Conservation (phyloP, 352 stramenopile genomes). For the Pythium sp. region DNA sequence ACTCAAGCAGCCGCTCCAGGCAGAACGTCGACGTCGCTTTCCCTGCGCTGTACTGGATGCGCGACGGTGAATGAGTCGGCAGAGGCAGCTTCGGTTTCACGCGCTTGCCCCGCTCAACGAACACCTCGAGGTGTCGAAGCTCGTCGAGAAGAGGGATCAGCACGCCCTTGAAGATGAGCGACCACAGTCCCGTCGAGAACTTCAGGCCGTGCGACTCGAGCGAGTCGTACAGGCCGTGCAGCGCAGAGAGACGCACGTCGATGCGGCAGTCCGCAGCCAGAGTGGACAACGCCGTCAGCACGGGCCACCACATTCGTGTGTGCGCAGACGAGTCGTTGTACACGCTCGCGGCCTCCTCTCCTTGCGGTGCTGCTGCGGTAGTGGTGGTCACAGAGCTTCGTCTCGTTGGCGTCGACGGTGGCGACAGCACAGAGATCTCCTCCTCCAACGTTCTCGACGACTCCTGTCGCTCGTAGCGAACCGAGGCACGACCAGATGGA, state of each 20-base stretch:
- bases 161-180: slow-evolving; percentile 83
- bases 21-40: slow-evolving; percentile 69
- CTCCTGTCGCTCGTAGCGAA: slow-evolving; percentile 70
- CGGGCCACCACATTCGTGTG: slow-evolving; percentile 91
- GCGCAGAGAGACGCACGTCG: slow-evolving; percentile 77
- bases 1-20: slow-evolving; percentile 57
- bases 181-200: slow-evolving; percentile 79
- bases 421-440: slow-evolving; percentile 50
- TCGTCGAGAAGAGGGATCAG: slow-evolving; percentile 83
- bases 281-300: slow-evolving; percentile 95
- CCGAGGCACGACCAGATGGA: slow-evolving; percentile 22
- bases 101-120: slow-evolving; percentile 44
- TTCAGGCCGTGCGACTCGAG: slow-evolving; percentile 65
- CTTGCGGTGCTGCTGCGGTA: neutral
- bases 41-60: slow-evolving; percentile 34
- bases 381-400: slow-evolving; percentile 31
- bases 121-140: slow-evolving; percentile 62
- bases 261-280: slow-evolving; percentile 89
- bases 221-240: slow-evolving; percentile 74
- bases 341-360: slow-evolving; percentile 19
- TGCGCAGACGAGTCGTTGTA: slow-evolving; percentile 74
- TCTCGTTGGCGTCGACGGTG: slow-evolving; percentile 28
- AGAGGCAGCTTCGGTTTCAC: slow-evolving; percentile 42
- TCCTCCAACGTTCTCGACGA: slow-evolving; percentile 56
- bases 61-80: slow-evolving; percentile 17